phyloP scores from a whole-genome alignment of 139 green algal genomes.

The Desmodesmus armatus region DNA sequence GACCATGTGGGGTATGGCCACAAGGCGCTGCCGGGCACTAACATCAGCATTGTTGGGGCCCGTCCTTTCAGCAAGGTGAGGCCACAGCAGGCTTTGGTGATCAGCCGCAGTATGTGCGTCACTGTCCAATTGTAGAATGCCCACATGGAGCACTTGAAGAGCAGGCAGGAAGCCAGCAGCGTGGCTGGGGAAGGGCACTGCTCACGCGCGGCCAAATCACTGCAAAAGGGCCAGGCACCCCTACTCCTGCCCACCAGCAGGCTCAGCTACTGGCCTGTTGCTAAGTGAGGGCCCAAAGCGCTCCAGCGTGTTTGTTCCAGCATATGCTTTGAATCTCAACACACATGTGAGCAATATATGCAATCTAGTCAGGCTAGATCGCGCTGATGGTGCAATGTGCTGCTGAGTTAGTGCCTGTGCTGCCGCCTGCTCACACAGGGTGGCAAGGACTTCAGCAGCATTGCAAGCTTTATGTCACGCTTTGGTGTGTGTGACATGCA shows the following conservation, averaged over 20 bases:
- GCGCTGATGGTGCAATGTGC: background rate
- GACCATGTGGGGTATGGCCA: conserved; percentile 66
- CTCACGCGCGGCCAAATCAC: background rate
- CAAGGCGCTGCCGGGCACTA: conserved; percentile 43
- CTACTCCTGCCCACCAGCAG: too few relatives aligned
- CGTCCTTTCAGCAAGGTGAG: conserved; percentile 73
- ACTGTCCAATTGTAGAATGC: too few relatives aligned
- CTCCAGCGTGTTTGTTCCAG: too few relatives aligned
- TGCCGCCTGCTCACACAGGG: too few relatives aligned
- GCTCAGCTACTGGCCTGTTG: too few relatives aligned
- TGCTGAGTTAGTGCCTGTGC: background rate
- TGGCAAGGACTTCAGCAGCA: conserved; percentile 41
- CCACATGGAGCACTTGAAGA: background rate
- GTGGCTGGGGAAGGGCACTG: too few relatives aligned
- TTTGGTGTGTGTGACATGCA: conserved; percentile 59
- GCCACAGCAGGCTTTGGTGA: background rate
- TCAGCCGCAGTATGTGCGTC: background rate
- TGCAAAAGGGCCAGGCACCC: too few relatives aligned
- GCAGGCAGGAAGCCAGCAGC: too few relatives aligned
- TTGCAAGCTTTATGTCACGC: conserved; percentile 61
- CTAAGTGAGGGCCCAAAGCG: too few relatives aligned
- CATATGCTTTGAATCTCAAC: too few relatives aligned
- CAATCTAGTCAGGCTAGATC: background rate
- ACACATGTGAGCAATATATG: too few relatives aligned
- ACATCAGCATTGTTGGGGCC: conserved; percentile 65